Percentiles rank a stretch among this genome's conserved stretches.
phyloP scores from a whole-genome alignment of 192 early-diverging fungal genomes.

The Kickxella alabastrina region DNA sequence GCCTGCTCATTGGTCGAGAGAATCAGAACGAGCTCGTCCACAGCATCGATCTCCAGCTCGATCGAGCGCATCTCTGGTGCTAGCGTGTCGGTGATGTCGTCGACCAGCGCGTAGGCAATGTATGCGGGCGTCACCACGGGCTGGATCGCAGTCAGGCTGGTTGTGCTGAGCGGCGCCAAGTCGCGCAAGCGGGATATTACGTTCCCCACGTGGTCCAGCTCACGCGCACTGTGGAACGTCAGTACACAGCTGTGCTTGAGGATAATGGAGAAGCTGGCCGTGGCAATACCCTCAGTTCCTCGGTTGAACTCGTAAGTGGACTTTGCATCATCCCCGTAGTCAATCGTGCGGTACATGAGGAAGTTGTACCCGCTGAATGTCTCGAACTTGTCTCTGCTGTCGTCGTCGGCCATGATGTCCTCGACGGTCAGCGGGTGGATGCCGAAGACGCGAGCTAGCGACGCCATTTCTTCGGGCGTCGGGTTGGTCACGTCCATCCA shows the following conservation, averaged over 20 bases:
- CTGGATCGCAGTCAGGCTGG: no score
- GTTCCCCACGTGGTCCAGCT: conserved; percentile 50
- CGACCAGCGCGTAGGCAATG: conserved; percentile 83
- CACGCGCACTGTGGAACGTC: conserved; percentile 53
- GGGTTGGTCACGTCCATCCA: conserved; percentile 74
- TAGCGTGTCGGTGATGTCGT: conserved; percentile 92
- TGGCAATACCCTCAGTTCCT: conserved; percentile 57
- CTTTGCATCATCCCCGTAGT: conserved; percentile 54
- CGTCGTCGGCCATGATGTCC: conserved; percentile 83
- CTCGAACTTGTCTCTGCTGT: conserved; percentile 93
- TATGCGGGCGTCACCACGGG: conserved; percentile 19
- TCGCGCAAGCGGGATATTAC: conserved; percentile 50
- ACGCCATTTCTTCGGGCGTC: conserved; percentile 59
- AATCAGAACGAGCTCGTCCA: conserved; percentile 93
- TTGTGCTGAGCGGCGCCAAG: not conserved
- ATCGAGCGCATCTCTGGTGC: conserved; percentile 80
- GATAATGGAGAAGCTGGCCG: conserved; percentile 55
- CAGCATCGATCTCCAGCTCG: conserved; percentile 92
- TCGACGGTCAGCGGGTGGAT: conserved; percentile 81
- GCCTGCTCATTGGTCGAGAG: conserved; percentile 83
- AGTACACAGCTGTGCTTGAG: conserved; percentile 31
- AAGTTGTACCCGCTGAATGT: conserved; percentile 80
- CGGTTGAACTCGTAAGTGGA: conserved; percentile 51
- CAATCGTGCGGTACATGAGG: conserved; percentile 75
- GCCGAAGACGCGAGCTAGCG: conserved; percentile 61